Conservation (phyloP, 805 yeast species). For the Starmerella kuoi region DNA sequence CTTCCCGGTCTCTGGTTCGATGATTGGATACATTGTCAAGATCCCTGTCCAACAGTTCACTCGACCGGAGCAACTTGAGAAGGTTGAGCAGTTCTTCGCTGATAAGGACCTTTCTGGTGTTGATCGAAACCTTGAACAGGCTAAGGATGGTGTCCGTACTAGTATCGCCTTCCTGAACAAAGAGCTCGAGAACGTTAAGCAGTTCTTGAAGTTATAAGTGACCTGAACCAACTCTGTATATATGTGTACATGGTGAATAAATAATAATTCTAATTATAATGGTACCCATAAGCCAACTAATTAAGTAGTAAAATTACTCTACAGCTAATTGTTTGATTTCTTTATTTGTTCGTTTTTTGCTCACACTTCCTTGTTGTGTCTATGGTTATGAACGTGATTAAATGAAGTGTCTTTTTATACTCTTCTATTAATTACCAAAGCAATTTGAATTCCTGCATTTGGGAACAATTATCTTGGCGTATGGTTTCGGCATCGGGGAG, state of each 20-base stretch:
- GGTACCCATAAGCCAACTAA: too few relatives aligned
- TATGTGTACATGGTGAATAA: background rate
- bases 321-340: too few relatives aligned
- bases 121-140: slow-evolving; percentile 46
- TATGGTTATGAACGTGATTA: background rate
- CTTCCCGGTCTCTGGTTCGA: slow-evolving; percentile 69
- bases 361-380: too few relatives aligned
- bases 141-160: slow-evolving; percentile 42
- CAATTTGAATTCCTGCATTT: slow-evolving; percentile 2
- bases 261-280: too few relatives aligned
- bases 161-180: slow-evolving; percentile 39
- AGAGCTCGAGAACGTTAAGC: slow-evolving; percentile 2
- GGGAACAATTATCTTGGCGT: slow-evolving; percentile 7
- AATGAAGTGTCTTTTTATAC: background rate
- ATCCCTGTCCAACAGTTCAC: slow-evolving; percentile 52
- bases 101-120: slow-evolving; percentile 41
- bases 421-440: background rate
- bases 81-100: slow-evolving; percentile 40
- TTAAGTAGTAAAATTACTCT: too few relatives aligned
- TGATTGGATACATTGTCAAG: slow-evolving; percentile 65
- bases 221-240: background rate
- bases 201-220: background rate
- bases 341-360: too few relatives aligned
- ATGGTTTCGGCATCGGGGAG: slow-evolving; percentile 32
- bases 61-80: slow-evolving; percentile 39